Percentiles rank a stretch among this genome's conserved stretches.
phyloP scores from a whole-genome alignment of 768 basidiomycete species.

The Mycena vulgaris region DNA sequence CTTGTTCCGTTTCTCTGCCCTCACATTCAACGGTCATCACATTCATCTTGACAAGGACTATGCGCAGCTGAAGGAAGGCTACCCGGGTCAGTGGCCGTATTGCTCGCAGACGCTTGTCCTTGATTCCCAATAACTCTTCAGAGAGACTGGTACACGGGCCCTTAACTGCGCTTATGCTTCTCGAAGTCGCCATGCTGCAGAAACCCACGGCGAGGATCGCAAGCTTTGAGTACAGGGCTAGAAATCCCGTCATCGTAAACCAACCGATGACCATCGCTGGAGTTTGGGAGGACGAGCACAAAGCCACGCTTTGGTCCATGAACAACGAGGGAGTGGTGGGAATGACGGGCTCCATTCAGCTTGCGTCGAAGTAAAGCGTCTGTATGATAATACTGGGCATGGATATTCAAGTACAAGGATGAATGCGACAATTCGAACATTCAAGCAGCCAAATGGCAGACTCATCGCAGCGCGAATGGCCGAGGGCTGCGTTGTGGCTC shows the following conservation, averaged over 20 bases:
- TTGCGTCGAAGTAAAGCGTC: neutral
- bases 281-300: conserved; percentile 45
- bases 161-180: conserved; percentile 83
- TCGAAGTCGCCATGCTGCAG: conserved; percentile 72
- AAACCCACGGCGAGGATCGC: conserved; percentile 63
- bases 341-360: conserved; percentile 37
- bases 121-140: conserved; percentile 44
- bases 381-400: too few species aligned
- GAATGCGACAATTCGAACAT: too few species aligned
- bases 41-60: conserved; percentile 88
- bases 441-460: too few species aligned
- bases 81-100: conserved; percentile 66
- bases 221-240: conserved; percentile 73
- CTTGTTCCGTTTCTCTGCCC: conserved; percentile 89
- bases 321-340: conserved; percentile 48
- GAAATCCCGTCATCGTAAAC: conserved; percentile 66
- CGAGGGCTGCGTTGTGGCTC: too few species aligned
- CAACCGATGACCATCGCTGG: conserved; percentile 55
- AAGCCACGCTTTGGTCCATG: conserved; percentile 56
- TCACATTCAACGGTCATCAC: conserved; percentile 90
- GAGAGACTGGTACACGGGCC: conserved; percentile 90
- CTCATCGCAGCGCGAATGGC: too few species aligned
- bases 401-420: too few species aligned
- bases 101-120: neutral
- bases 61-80: conserved; percentile 78